phyloP scores from a whole-genome alignment of 768 basidiomycete genomes.

The Rhizopogon vulgaris region DNA sequence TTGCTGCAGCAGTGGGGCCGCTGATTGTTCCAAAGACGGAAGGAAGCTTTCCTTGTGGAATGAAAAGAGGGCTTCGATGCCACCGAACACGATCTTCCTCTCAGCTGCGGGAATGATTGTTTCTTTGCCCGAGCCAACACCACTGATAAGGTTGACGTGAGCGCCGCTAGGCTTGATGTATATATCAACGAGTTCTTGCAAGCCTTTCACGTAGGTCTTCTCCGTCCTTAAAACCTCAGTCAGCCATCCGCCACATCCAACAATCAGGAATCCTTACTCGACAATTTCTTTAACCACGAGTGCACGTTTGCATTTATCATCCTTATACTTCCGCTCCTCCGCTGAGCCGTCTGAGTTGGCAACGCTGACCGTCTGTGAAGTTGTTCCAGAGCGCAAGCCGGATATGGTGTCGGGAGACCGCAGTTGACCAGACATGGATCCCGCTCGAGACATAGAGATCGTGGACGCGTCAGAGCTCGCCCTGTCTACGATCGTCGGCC shows the following conservation, averaged over 20 bases:
- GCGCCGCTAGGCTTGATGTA: slow-evolving; percentile 84
- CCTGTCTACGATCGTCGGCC: slow-evolving; percentile 63
- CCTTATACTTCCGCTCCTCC: slow-evolving; percentile 86
- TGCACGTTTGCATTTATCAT: slow-evolving; percentile 80
- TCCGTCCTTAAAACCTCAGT: slow-evolving; percentile 62
- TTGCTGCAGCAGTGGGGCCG: slow-evolving; percentile 57
- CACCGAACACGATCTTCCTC: slow-evolving; percentile 87
- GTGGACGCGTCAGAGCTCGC: slow-evolving; percentile 24
- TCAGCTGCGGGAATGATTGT: slow-evolving; percentile 81
- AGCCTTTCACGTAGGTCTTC: slow-evolving; percentile 88
- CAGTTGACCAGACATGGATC: slow-evolving; percentile 49
- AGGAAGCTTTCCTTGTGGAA: slow-evolving; percentile 94
- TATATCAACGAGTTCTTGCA: slow-evolving; percentile 91
- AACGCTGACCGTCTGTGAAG: slow-evolving; percentile 65
- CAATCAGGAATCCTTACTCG: slow-evolving; percentile 47
- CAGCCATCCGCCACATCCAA: slow-evolving; percentile 5
- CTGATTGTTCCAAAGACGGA: slow-evolving; percentile 79
- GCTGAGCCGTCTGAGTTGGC: slow-evolving; percentile 66
- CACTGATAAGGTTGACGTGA: slow-evolving; percentile 63
- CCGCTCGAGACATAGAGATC: slow-evolving; percentile 47
- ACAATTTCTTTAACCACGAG: slow-evolving; percentile 89
- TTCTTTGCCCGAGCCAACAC: slow-evolving; percentile 70
- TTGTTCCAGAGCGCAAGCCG: slow-evolving; percentile 52
- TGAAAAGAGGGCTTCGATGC: slow-evolving; percentile 81
- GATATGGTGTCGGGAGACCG: slow-evolving; percentile 60